These are phyloP conservation scores for Fusarium luffae DNA, from an alignment of 2,329 filamentous ascomycete genomes.

Conservation along the genomic window DNA sequence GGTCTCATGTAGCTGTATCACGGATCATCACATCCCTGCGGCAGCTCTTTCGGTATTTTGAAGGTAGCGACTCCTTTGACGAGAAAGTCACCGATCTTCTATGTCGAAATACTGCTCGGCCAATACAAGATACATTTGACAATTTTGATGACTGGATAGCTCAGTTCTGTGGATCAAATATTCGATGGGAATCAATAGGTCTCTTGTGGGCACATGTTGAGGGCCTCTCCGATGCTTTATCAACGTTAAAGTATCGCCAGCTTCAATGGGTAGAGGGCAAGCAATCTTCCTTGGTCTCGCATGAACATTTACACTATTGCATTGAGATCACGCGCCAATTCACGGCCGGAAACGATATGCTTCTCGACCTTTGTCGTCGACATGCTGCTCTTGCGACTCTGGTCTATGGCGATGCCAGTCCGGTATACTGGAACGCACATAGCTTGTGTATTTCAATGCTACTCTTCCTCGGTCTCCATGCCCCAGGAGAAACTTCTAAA, in stretches of 20 bases:
- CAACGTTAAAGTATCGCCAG: slow-evolving; percentile 11
- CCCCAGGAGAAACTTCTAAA: slow-evolving; percentile 27
- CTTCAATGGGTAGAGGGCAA: slow-evolving; percentile 18
- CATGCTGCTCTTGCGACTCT: slow-evolving; percentile 52
- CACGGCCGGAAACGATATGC: slow-evolving; percentile 50
- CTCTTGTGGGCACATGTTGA: slow-evolving; percentile 49
- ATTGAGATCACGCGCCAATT: slow-evolving; percentile 48
- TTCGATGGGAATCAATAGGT: slow-evolving; percentile 59
- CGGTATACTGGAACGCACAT: slow-evolving; percentile 53
- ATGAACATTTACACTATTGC: slow-evolving; percentile 45
- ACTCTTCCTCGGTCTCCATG: slow-evolving; percentile 52
- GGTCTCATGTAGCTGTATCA: slow-evolving; percentile 48
- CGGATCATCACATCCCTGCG: slow-evolving; percentile 51
- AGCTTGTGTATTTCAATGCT: slow-evolving; percentile 52
- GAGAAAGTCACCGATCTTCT: slow-evolving; percentile 52
- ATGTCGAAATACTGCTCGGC: slow-evolving; percentile 53
- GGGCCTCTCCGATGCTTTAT: slow-evolving; percentile 27
- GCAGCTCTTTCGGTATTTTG: slow-evolving; percentile 46
- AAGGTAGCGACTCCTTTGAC: slow-evolving; percentile 45
- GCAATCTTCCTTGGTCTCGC: neutral
- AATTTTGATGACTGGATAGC: slow-evolving; percentile 51
- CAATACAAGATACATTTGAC: slow-evolving; percentile 50
- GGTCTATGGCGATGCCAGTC: slow-evolving; percentile 54
- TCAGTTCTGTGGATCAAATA: slow-evolving; percentile 53
- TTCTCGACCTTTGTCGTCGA: slow-evolving; percentile 53